Conservation (phyloP, 2,329 filamentous ascomycete genomes). For the Colletotrichum neosansevieriae region DNA sequence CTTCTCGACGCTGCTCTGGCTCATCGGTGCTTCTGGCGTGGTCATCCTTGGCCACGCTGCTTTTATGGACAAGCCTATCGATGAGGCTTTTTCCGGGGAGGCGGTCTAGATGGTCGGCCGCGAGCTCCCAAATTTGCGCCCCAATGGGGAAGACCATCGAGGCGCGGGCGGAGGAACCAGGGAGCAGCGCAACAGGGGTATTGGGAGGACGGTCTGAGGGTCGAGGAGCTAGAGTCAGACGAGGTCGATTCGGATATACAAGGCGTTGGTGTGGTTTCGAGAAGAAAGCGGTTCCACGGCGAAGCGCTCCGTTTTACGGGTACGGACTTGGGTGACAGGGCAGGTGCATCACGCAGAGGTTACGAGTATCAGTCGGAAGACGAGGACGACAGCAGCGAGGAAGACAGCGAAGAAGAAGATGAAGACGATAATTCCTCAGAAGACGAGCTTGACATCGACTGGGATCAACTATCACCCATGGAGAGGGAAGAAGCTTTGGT, state of each 20-base stretch:
- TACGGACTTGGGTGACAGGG: conserved; percentile 63
- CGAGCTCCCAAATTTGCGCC: conserved; percentile 95
- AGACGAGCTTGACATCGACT: conserved; percentile 56
- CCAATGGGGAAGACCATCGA: conserved; percentile 99
- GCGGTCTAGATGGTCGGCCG: conserved; percentile 99
- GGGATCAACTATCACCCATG: conserved; percentile 67
- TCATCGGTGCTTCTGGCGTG: conserved; percentile 94
- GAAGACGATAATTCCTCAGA: conserved; percentile 47
- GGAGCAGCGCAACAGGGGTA: conserved; percentile 55
- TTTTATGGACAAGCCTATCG: conserved; percentile 98
- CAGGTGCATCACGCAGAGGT: conserved; percentile 53
- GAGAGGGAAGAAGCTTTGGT: conserved; percentile 82
- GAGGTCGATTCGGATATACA: conserved; percentile 67
- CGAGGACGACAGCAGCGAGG: conserved; percentile 54
- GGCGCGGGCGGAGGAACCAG: conserved; percentile 79
- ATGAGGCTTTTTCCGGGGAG: conserved; percentile 99
- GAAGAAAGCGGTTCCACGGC: conserved; percentile 65
- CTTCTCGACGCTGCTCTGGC: conserved; percentile 88
- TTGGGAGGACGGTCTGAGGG: conserved; percentile 60
- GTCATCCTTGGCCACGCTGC: conserved; percentile 94
- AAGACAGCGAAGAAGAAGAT: conserved; percentile 51
- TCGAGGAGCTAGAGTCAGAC: conserved; percentile 75
- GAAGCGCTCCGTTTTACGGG: conserved; percentile 73
- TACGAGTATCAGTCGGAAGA: conserved; percentile 51
- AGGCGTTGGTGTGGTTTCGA: conserved; percentile 63